Base-by-base conservation (phyloP, 2,329 filamentous ascomycete species). In the Pseudogymnoascus sp. region DNA sequence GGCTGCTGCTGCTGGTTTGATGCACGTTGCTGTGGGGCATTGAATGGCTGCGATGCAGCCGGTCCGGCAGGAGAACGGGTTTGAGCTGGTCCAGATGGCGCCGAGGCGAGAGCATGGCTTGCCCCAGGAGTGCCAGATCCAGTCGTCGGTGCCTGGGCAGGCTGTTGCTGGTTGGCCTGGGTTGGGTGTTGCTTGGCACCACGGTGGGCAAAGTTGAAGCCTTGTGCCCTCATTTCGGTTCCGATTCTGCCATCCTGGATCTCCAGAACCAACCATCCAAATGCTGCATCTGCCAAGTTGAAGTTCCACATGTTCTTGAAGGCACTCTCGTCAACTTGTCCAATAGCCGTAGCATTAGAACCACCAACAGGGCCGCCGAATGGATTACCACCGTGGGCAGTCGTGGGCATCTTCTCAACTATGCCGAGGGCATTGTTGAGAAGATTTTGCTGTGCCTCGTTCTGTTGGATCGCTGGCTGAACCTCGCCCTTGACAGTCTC, bases 281-380 rank as follows among this genome's bases (percentile, higher is more conserved):
- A 99, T 19, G 95, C 93, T 62, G 95, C 95, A 79, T 99, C 95
- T 31, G 95, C 95, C 68, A 99, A 78, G 76, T 98, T 98, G 79
- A 99, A 99, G 77, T 99, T 99, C 95, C 95, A 99, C 95, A 98
- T 98, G 75, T 99, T 99, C 82, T 99, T 99, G 84, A 99, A 99
- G 1, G 95, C 95, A 71, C 93, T 97, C 80, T 99, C 95, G 67
- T 99, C 95, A 16, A 99, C 92, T 72, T 96, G 90, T 33, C 95
- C 95, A 60, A 91, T 88, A 64, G 85, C 84, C 61, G 83, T 79
- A 60, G 86, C 80, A 69, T 78, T 79, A 41, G 82, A 87, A 40
- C 89, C 89, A 60, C 87, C 85, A 61, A 88, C 85, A 31, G 91
- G 90, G 12, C 93, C 93, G 50, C 95, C 95, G 72, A 99, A 99